Evolutionary conservation across 192 early-diverging fungal genomes (phyloP), one percentile per base, ranked within the genome.

Genomic region (Entomortierella chlamydospora): DNA sequence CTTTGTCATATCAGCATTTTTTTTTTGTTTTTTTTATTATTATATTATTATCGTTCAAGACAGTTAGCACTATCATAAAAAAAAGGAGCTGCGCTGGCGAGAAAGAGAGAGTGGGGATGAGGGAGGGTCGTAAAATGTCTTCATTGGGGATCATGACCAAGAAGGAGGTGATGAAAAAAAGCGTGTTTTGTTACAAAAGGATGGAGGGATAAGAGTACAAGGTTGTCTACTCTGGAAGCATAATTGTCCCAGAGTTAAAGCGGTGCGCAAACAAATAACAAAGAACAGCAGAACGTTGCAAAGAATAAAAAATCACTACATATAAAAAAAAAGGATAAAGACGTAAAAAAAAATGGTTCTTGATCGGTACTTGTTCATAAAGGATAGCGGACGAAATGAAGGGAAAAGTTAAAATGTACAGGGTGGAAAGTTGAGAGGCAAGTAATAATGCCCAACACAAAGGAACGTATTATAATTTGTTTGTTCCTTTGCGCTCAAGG

Each of bases 401-500:
- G 45, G 31, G 52, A 33, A 7, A 53, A 43, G 67, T n/a, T n/a
- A n/a, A n/a, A 69, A 77, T 78, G 73, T 78, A 78, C 73, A 78
- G 45, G 60, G 28, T 47, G 57, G 67, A 57, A 33, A 30, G 20
- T 58, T 65, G 73, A 69, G 67, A 64, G 56, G 73, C 67, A 78
- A 70, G 33, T 78, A 78, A 78, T 78, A 26, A 70, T 78, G 61
- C 67, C 56, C 73, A 37, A 18, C 20, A 61, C 68, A 72, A 23
- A 23, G 17, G 39, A 26, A 11, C 52, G 39, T 50, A 61, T 26
- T 17, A 23, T 29, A n/a, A 57, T 30, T 57, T 29, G 37, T 64
- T 12, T 18, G 42, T 43, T 53, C 71, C 23, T 37, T 31, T 53
- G 50, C 43, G 73, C 73, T 69, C 73, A 42, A 59, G 56, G 67